Evolutionary conservation across 108 stramenopile species (phyloP), one percentile per base, ranked within the genome.

Genomic region (Pseudonitzschia delicatissima): DNA sequence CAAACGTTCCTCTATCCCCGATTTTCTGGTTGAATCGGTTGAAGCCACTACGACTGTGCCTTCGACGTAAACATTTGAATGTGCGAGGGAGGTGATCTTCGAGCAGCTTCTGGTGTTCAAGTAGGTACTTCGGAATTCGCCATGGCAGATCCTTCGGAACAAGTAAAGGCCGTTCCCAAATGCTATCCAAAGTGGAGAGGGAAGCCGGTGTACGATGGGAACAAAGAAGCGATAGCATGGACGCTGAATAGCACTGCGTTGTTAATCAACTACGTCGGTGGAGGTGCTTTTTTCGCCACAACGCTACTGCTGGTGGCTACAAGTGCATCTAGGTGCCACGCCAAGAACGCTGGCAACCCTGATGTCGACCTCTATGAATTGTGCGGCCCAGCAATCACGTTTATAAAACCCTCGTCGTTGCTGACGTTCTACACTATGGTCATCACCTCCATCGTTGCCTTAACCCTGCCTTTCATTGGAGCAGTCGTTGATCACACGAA

Each of bases 401-500:
- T 82, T 3, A 82, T 92, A 44, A 77, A 82, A 26, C 87, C 91
- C n/a, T 82, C 84, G 0, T 87, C 86, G 17, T 60, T 92, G n/a
- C 69, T 92, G 62, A 78, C 86, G 29, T 64, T 73, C 5, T 84
- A 85, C 66, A 71, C 79, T n/a, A 72, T 78, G 40, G 67, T 92
- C 44, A 73, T 86, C n/a, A 86, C 87, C 2, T 53, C 89, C 0
- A 47, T 71, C 15, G 73, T 80, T 2, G 73, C 86, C 3, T 47
- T 65, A 3, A 44, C 79, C 18, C 37, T 83, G 60, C 81, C 81
- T 1, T 50, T 87, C 49, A 67, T 87, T 26, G 91, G 91, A 2
- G 84, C 91, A 23, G 68, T 92, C 44, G 72, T 92, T 12, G 91
- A 92, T 67, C 83, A 89, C 68, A 88, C 91, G 11, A 44, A 62